Evolutionary conservation across 1,284 basidiomycete genomes (phyloP).

Genomic region (Leccinum solheimii): DNA sequence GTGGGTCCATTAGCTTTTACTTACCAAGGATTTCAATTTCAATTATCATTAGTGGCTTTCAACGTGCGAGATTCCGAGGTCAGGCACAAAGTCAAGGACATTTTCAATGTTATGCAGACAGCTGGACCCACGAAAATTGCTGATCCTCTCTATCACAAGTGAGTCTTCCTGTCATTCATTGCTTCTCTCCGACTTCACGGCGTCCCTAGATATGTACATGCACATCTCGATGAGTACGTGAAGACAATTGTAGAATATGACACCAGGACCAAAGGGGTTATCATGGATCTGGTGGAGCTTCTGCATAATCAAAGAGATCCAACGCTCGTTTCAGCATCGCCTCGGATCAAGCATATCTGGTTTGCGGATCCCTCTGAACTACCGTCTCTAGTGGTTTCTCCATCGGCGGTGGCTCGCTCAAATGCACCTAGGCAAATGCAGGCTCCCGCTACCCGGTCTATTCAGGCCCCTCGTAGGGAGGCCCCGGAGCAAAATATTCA

Average conservation of each 20-base stretch:
- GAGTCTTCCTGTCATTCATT: not conserved
- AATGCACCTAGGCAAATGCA: slow-evolving; percentile 1
- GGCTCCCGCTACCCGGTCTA: slow-evolving; percentile 12
- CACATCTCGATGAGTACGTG: slow-evolving; percentile 13
- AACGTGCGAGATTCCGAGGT: slow-evolving; percentile 11
- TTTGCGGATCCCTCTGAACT: slow-evolving; percentile 23
- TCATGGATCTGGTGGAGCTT: slow-evolving; percentile 26
- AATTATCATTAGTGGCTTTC: slow-evolving; percentile 16
- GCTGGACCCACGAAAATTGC: not conserved
- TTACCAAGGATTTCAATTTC: not conserved
- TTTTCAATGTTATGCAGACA: slow-evolving; percentile 12
- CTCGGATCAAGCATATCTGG: slow-evolving; percentile 17
- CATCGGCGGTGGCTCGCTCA: slow-evolving; percentile 18
- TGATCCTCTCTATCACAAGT: slow-evolving; percentile 19
- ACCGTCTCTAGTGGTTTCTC: slow-evolving; percentile 18
- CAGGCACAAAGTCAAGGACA: slow-evolving; percentile 13
- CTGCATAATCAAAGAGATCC: slow-evolving; percentile 14
- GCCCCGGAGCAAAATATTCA: not conserved
- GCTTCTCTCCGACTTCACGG: not conserved
- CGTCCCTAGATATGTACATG: slow-evolving; percentile 18
- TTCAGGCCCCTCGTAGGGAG: slow-evolving; percentile 1
- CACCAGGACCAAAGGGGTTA: slow-evolving; percentile 2
- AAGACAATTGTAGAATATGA: slow-evolving; percentile 20
- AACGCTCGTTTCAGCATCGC: not conserved
- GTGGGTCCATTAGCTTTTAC: slow-evolving; percentile 14